Conservation (phyloP, 83 land plant genomes). For the Isoetes engelmannii region DNA sequence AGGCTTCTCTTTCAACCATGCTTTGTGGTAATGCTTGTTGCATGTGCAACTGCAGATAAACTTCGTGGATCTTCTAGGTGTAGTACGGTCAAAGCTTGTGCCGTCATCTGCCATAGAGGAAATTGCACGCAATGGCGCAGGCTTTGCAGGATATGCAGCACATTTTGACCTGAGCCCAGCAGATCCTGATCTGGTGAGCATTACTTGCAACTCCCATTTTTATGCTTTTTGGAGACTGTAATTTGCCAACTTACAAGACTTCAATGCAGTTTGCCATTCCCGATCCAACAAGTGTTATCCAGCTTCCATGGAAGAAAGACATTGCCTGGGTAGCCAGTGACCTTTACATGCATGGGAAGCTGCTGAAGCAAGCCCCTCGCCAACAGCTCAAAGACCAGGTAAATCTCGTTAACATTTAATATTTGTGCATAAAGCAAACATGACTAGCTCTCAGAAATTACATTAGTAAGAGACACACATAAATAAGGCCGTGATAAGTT, state of each 20-base stretch:
- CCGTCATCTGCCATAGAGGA: slow-evolving; percentile 22
- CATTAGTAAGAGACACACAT: too few species aligned
- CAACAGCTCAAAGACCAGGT: slow-evolving; percentile 25
- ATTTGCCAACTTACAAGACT: not conserved
- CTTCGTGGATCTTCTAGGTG: slow-evolving; percentile 28
- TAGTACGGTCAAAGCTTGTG: slow-evolving; percentile 29
- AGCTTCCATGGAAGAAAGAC: slow-evolving; percentile 29
- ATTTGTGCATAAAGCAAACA: too few species aligned
- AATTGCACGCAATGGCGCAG: slow-evolving; percentile 23
- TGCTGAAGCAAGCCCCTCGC: slow-evolving; percentile 28
- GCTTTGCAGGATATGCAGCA: slow-evolving; percentile 34
- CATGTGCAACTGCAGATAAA: slow-evolving; percentile 9
- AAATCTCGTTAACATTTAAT: not conserved
- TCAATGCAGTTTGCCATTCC: slow-evolving; percentile 27
- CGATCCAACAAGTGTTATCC: slow-evolving; percentile 24
- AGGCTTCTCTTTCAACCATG: too few species aligned
- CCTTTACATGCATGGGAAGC: slow-evolving; percentile 29
- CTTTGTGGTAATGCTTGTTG: not conserved
- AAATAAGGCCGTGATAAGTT: too few species aligned
- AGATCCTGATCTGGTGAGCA: slow-evolving; percentile 27
- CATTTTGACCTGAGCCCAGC: slow-evolving; percentile 28
- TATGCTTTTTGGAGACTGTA: not conserved
- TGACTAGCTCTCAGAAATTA: too few species aligned
- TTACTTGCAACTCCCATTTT: not conserved
- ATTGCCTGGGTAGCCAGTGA: slow-evolving; percentile 39